Conservation (phyloP, 2,329 filamentous ascomycete genomes). For the Pleomassaria siparia region DNA sequence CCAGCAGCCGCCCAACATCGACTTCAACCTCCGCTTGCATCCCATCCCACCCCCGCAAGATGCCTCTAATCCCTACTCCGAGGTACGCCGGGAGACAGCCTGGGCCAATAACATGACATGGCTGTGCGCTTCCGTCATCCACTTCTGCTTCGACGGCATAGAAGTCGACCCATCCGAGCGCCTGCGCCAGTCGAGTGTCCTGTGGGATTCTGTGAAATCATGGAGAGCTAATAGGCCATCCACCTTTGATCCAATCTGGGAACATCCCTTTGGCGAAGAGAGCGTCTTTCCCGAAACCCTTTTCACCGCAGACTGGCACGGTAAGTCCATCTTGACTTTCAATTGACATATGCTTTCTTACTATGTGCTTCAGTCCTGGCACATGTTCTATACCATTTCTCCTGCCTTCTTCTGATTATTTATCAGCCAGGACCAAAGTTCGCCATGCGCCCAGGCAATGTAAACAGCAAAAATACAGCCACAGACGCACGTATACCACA, state of each 20-base stretch:
- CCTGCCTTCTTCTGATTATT: conserved; percentile 31
- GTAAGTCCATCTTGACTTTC: conserved; percentile 15
- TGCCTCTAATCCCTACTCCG: conserved; percentile 26
- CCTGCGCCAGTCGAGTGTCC: conserved; percentile 20
- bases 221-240: conserved; percentile 27
- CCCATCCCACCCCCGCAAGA: conserved; percentile 24
- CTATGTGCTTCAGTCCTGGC: conserved; percentile 19
- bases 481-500: conserved; percentile 19
- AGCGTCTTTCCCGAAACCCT: conserved; percentile 26
- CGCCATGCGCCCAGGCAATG: conserved; percentile 24
- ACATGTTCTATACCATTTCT: conserved; percentile 30
- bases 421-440: conserved; percentile 34
- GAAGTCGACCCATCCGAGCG: conserved; percentile 16
- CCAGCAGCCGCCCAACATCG: conserved; percentile 32
- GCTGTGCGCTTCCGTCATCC: conserved; percentile 31
- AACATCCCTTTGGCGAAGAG: conserved; percentile 12
- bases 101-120: conserved; percentile 39
- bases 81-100: conserved; percentile 30
- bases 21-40: conserved; percentile 28
- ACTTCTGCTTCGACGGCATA: conserved; percentile 31
- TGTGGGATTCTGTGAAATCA: conserved; percentile 25
- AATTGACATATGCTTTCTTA: conserved; percentile 1
- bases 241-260: conserved; percentile 34
- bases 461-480: conserved; percentile 16
- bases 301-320: conserved; percentile 38